Base-by-base conservation (phyloP, 805 yeast species). In the Diddensiella santjacobensis region DNA sequence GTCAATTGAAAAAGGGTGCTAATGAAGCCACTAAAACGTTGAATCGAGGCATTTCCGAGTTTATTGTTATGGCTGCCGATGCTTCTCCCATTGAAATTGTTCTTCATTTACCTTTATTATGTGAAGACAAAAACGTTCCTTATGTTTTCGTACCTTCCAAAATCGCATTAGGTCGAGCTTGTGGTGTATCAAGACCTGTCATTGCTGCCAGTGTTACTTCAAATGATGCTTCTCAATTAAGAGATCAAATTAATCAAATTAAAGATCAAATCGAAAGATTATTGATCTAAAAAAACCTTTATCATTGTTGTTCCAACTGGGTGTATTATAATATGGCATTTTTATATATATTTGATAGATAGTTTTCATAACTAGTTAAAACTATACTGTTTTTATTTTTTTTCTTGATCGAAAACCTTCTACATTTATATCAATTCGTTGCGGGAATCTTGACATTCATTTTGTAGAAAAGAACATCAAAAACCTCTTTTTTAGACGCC, bases 121-220 rank as follows among this genome's bases (percentile, higher is more conserved):
- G 99, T 74, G 99, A 93, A 77, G 99, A 93, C 76, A 93, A 93
- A 81, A 93, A 93, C 78, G 99, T 93, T 60, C 97, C 99, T 57
- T 93, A 93, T 78, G 98, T 93, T 57, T 93, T 93, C 61, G 98
- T 93, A 59, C 97, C 99, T 60, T 89, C 97, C 62, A 91, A 93
- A 80, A 83, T 93, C 67, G 99, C 99, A 56, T 79, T 93, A 64
- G 99, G 99, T 72, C 87, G 99, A 79, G 98, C 99, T 65, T 93
- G 99, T 78, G 99, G 99, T 77, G 99, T 93, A 56, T 88, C 98
- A 49, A 87, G 99, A 81, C 97, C 98, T 59, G 99, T 93, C 53
- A 91, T 93, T 70, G 96, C 99, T 68, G 97, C 97, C 57, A 85
- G 96, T 56, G 93, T 93, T 69, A 93, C 99, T 70, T 82, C 98